Percentiles rank a stretch among this genome's conserved stretches.
Evolutionary conservation across 2,329 filamentous ascomycete genomes (phyloP).

Genomic region (Raffaelea deltoideospora): DNA sequence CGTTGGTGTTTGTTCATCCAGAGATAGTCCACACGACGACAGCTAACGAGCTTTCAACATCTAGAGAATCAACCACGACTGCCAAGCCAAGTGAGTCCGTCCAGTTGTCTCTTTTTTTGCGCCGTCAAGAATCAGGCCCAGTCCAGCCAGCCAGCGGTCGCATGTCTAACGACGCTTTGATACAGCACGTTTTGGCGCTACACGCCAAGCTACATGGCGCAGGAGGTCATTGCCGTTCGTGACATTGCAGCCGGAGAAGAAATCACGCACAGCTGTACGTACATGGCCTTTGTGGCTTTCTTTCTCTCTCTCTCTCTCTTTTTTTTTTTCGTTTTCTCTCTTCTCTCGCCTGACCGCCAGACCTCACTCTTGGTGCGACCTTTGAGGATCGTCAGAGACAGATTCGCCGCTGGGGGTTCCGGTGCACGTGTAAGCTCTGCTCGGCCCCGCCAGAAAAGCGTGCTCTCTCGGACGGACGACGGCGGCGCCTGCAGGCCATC

Average conservation of each 20-base stretch:
- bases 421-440: constrained; percentile 12
- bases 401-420: constrained; percentile 12
- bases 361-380: constrained; percentile 11
- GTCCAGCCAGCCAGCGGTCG: too few relatives aligned
- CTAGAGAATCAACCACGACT: constrained; percentile 13
- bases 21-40: too few relatives aligned
- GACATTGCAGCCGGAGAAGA: constrained; percentile 11
- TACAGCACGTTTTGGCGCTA: constrained; percentile 11
- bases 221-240: constrained; percentile 11
- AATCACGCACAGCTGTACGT: constrained; percentile 11
- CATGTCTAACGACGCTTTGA: not conserved
- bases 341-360: constrained; percentile 6
- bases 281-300: too few relatives aligned
- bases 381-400: constrained; percentile 8
- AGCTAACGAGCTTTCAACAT: not conserved
- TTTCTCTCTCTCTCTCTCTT: too few relatives aligned
- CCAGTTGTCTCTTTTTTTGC: not conserved
- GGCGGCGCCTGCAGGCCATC: constrained; percentile 10
- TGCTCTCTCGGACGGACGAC: constrained; percentile 9
- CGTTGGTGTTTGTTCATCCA: too few relatives aligned
- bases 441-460: constrained; percentile 4
- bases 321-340: too few relatives aligned
- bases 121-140: too few relatives aligned
- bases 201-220: constrained; percentile 7
- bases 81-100: constrained; percentile 11